Evolutionary conservation across 2,329 filamentous ascomycete genomes (phyloP), one percentile per base, ranked within the genome.

Genomic region (Aspergillus ochraceus): DNA sequence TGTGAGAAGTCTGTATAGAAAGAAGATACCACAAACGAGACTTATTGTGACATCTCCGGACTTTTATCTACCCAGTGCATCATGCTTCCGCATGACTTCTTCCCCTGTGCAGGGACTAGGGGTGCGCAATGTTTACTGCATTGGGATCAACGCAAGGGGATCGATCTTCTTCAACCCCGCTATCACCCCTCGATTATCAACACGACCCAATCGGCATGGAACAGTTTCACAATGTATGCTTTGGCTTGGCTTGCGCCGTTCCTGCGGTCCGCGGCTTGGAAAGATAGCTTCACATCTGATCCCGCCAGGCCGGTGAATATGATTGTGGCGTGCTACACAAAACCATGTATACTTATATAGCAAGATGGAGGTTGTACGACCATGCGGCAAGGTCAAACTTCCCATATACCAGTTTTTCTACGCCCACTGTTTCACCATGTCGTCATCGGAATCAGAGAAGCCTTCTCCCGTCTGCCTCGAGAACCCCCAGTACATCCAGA

Each of bases 401-500:
- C 32, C 32, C 4, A 4, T 36, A 4, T 14, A 29, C 6, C 26
- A 29, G 32, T 36, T 14, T 5, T 5, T 12, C 30, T 14, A 12
- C 30, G 10, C 30, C 11, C 3, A 1, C 30, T 14, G 11, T 36
- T 14, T 36, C 12, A 36, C 32, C 14, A 46, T 46, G 19, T 20
- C 42, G 14, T 46, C 52, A 6, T 52, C 49, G 2, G 55, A 51
- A 17, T 32, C 46, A 9, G 49, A 57, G 22, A 57, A 57, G 10
- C 11, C 42, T 17, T 9, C 30, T 26, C 11, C 8, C 9, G 36
- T 47, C 5, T 42, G 49, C 12, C 42, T 55, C 17, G 19, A 46
- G 20, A 26, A 49, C 42, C 53, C 53, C 6, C 39, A 49, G 53
- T 24, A 45, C 14, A 55, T 77, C 36, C 68, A 70, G 42, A 67